These are phyloP conservation scores for Starmerella sp. DNA, from an alignment of 805 yeast genomes.

Conservation along the genomic window DNA sequence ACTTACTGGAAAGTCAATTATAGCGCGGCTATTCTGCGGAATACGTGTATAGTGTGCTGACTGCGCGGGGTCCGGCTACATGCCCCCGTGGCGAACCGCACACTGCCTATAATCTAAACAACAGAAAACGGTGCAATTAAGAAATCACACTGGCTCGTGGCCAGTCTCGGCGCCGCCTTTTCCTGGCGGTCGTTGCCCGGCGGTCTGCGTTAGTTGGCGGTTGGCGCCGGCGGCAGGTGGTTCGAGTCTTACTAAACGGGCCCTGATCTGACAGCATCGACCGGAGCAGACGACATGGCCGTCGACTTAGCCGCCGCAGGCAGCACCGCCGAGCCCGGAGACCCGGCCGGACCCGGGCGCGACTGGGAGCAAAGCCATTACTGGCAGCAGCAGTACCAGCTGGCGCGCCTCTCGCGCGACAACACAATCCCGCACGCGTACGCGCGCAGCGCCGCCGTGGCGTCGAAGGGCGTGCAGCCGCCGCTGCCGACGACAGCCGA, in stretches of 20 bases:
- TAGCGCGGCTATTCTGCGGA: too few relatives aligned
- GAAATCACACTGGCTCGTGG: too few relatives aligned
- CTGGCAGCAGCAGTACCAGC: constrained; percentile 74
- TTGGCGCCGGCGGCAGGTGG: neutral
- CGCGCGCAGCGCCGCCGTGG: constrained; percentile 70
- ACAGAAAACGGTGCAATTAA: too few relatives aligned
- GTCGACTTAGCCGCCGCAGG: constrained; percentile 4
- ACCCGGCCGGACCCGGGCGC: neutral
- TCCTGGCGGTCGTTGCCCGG: too few relatives aligned
- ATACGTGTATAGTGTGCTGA: too few relatives aligned
- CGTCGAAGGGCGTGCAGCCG: constrained; percentile 29
- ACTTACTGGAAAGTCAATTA: too few relatives aligned
- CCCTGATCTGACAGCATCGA: neutral
- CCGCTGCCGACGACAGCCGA: constrained; percentile 30
- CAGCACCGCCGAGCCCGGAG: constrained; percentile 3
- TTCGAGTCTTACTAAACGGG: neutral
- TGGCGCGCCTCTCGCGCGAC: constrained; percentile 58
- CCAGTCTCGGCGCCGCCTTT: too few relatives aligned
- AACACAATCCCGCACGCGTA: constrained; percentile 65
- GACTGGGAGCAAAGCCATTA: constrained; percentile 20
- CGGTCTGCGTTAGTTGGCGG: too few relatives aligned
- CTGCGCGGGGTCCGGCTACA: too few relatives aligned
- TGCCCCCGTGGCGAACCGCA: too few relatives aligned
- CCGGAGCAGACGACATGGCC: constrained; percentile 4
- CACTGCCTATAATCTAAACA: too few relatives aligned